phyloP scores from a whole-genome alignment of 352 stramenopile genomes.

The Phytopythium sindhum region DNA sequence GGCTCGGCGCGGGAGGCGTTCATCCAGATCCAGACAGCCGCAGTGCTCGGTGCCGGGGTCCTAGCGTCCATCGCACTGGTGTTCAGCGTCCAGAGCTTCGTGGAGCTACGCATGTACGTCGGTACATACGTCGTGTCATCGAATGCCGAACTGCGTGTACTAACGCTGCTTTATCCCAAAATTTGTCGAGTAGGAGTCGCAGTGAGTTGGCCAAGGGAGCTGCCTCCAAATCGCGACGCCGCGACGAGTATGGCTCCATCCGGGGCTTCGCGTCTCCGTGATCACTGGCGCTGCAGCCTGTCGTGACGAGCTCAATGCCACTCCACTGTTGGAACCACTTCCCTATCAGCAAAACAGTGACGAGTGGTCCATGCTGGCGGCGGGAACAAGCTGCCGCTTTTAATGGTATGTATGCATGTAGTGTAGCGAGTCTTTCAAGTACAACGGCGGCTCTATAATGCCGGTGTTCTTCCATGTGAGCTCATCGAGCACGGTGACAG shows the following conservation, averaged over 20 bases:
- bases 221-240: background rate
- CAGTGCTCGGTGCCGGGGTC: conserved; percentile 32
- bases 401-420: too few relatives aligned
- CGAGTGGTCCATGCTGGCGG: too few relatives aligned
- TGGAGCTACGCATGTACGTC: conserved; percentile 24
- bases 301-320: background rate
- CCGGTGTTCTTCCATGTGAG: background rate
- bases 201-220: background rate
- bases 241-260: conserved; percentile 32
- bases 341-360: too few relatives aligned
- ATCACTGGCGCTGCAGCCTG: background rate
- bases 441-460: too few relatives aligned
- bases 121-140: background rate
- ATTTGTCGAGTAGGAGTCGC: background rate
- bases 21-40: conserved; percentile 36
- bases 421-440: too few relatives aligned
- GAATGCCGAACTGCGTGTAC: too few relatives aligned
- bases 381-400: too few relatives aligned
- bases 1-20: conserved; percentile 20
- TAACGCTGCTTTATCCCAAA: background rate
- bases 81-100: conserved; percentile 25
- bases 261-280: conserved; percentile 13
- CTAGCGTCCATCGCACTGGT: conserved; percentile 27
- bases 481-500: background rate
- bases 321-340: background rate